Percentiles rank a stretch among this genome's conserved stretches.
phyloP scores from a whole-genome alignment of 2,329 filamentous ascomycete species.

The Corinectria fuckeliana region DNA sequence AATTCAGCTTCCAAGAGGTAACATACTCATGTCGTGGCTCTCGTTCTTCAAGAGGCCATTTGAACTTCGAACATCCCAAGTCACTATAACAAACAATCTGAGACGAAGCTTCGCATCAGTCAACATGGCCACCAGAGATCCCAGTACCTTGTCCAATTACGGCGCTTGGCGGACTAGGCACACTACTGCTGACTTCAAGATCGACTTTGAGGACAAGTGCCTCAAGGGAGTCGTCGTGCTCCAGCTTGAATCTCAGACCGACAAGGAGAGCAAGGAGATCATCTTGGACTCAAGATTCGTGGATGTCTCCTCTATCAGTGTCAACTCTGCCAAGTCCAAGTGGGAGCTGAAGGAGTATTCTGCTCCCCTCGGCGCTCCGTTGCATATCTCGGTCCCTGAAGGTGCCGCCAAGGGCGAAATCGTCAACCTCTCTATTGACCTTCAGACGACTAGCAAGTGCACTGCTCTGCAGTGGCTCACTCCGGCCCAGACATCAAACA shows the following conservation, averaged over 20 bases:
- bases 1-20: conserved; percentile 1
- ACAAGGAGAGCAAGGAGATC: conserved; percentile 76
- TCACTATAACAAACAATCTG: conserved; percentile 32
- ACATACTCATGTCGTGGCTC: conserved; percentile 36
- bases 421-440: conserved; percentile 66
- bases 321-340: conserved; percentile 66
- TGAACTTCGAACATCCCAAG: conserved; percentile 32
- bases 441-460: conserved; percentile 86
- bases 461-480: conserved; percentile 96
- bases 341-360: conserved; percentile 75
- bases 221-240: conserved; percentile 80
- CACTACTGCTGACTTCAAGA: conserved; percentile 79
- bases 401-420: conserved; percentile 60
- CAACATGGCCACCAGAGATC: conserved; percentile 66
- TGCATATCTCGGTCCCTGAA: conserved; percentile 67
- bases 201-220: conserved; percentile 82
- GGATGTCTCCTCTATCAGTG: conserved; percentile 72
- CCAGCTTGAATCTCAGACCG: conserved; percentile 77
- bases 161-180: conserved; percentile 85
- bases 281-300: conserved; percentile 89
- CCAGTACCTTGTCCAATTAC: conserved; percentile 92
- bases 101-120: conserved; percentile 41
- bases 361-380: conserved; percentile 77
- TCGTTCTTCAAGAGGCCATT: conserved; percentile 37
- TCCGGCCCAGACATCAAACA: conserved; percentile 91